Evolutionary conservation across 2,329 filamentous ascomycete species (phyloP).

Genomic region (Sporothrix luriei): DNA sequence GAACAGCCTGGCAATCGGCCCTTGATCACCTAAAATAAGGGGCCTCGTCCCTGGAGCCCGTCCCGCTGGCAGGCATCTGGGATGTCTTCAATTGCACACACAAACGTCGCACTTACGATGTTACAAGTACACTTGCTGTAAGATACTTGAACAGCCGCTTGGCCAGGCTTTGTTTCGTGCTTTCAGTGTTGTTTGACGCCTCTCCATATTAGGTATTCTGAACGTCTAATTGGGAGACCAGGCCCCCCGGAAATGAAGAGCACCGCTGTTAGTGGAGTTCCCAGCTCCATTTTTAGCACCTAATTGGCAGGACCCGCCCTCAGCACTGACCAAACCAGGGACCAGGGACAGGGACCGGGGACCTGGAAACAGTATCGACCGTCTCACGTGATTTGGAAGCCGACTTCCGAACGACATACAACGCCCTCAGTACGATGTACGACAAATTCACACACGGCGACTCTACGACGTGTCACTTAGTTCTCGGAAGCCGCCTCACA

Average conservation of each 20-base stretch:
- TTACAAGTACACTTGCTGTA: too few relatives aligned
- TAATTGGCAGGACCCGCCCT: neutral
- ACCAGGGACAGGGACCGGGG: constrained; percentile 3
- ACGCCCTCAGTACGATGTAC: neutral
- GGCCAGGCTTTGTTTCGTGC: neutral
- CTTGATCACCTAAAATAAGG: neutral
- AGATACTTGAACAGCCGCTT: neutral
- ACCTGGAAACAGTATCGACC: neutral
- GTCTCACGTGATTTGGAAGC: constrained; percentile 17
- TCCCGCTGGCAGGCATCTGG: constrained; percentile 18
- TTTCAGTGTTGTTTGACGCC: neutral
- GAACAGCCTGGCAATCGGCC: neutral
- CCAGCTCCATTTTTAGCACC: neutral
- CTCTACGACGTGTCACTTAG: neutral
- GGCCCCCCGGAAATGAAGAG: constrained; percentile 9
- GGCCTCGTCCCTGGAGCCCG: neutral
- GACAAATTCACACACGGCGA: neutral
- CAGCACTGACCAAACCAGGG: constrained; percentile 3
- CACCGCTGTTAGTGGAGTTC: neutral
- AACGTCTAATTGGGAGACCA: neutral
- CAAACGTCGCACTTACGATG: neutral
- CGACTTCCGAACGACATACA: constrained; percentile 11
- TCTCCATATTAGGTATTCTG: constrained; percentile 9
- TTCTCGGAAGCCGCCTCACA: neutral
- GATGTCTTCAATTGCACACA: neutral